These are phyloP conservation scores for Blastobotrys robertii DNA, from an alignment of 805 yeast species.

Conservation along the genomic window DNA sequence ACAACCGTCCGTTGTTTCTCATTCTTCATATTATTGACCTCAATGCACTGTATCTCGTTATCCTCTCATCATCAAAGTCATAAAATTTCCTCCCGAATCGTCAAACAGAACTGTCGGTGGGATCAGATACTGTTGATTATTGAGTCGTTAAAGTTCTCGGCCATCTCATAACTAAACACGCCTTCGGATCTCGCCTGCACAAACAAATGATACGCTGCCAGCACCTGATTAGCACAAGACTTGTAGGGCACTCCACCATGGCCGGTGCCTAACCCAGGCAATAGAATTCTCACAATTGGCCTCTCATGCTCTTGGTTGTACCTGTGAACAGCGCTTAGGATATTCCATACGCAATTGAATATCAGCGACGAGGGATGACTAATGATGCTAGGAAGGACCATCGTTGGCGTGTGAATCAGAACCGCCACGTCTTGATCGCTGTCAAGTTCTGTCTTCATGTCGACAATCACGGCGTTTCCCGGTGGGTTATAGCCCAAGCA, in stretches of 20 bases:
- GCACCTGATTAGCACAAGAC: constrained; percentile 28
- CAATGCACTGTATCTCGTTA: too few species aligned
- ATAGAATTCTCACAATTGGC: constrained; percentile 21
- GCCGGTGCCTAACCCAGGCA: constrained; percentile 36
- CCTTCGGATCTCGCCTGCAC: neutral
- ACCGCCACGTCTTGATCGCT: constrained; percentile 18
- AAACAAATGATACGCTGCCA: constrained; percentile 22
- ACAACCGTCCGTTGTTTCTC: too few species aligned
- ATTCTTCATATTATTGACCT: too few species aligned
- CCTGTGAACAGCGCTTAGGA: constrained; percentile 19
- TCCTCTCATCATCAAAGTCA: too few species aligned
- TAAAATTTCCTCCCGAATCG: too few species aligned
- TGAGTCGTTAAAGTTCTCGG: neutral
- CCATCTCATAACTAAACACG: neutral
- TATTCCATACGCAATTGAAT: constrained; percentile 33
- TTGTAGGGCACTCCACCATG: constrained; percentile 28
- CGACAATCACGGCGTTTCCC: constrained; percentile 24
- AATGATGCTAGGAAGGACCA: constrained; percentile 27
- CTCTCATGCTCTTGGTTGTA: constrained; percentile 3
- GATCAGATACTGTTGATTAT: neutral
- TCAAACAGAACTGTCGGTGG: constrained; percentile 3
- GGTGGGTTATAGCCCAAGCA: constrained; percentile 29
- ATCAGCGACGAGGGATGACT: constrained; percentile 17
- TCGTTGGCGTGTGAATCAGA: constrained; percentile 32
- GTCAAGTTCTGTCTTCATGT: constrained; percentile 14